Conservation (phyloP, 2,329 filamentous ascomycete species). For the Aschersonia sp. region DNA sequence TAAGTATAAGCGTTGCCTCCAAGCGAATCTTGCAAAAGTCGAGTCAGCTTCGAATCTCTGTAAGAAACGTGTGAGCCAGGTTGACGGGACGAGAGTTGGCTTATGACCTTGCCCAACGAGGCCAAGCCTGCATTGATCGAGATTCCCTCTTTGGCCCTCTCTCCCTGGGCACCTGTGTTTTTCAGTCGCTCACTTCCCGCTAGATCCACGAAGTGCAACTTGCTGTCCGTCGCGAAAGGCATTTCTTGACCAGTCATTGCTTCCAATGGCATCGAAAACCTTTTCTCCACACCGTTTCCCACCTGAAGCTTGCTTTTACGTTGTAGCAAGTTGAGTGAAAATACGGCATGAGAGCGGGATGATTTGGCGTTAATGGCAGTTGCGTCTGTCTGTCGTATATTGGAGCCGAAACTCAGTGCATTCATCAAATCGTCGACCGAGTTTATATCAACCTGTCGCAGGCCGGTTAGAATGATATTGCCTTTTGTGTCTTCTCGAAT, state of each 20-base stretch:
- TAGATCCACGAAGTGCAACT: constrained; percentile 95
- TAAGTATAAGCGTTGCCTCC: constrained; percentile 97
- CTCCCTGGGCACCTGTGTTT: constrained; percentile 90
- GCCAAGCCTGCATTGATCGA: constrained; percentile 95
- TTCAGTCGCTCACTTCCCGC: constrained; percentile 94
- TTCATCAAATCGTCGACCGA: constrained; percentile 83
- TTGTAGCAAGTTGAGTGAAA: constrained; percentile 86
- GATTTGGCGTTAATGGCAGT: constrained; percentile 97
- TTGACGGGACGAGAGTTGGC: constrained; percentile 83
- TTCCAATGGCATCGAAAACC: constrained; percentile 75
- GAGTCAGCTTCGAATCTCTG: constrained; percentile 91
- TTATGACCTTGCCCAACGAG: constrained; percentile 93
- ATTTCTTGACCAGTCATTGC: constrained; percentile 52
- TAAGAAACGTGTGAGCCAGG: constrained; percentile 88
- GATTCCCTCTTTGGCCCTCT: constrained; percentile 88
- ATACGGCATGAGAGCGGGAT: constrained; percentile 92
- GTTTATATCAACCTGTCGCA: constrained; percentile 78
- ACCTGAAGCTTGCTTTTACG: constrained; percentile 48
- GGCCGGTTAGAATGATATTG: constrained; percentile 82
- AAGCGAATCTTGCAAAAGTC: constrained; percentile 87
- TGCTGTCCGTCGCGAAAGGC: constrained; percentile 83
- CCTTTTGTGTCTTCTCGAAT: constrained; percentile 92
- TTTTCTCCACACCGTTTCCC: constrained; percentile 56
- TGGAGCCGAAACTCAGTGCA: constrained; percentile 81
- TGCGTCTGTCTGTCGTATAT: constrained; percentile 89